A percentile compares a stretch with the other conserved stretches of the same genome.
Conservation (phyloP, 164 flowering plant genomes). For the Aristolochia californica region DNA sequence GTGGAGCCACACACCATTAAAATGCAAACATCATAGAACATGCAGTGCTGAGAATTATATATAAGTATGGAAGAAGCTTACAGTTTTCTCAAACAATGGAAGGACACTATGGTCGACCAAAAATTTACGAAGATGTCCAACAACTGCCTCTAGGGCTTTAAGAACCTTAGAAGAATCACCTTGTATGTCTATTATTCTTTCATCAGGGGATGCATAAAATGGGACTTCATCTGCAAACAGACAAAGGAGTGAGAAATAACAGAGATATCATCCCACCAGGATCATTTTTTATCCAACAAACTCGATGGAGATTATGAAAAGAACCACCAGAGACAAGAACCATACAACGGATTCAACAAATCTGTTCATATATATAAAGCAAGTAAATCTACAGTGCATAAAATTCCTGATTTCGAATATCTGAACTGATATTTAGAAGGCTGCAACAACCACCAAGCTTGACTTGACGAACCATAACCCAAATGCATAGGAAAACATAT, state of each 20-base stretch:
- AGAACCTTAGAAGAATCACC: constrained; percentile 74
- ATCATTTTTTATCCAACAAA: background rate
- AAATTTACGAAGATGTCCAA: constrained; percentile 84
- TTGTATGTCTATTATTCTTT: constrained; percentile 79
- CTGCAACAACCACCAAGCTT: too few relatives aligned
- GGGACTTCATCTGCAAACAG: constrained; percentile 58
- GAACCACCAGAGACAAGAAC: too few relatives aligned
- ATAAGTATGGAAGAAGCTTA: constrained; percentile 27
- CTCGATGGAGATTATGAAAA: too few relatives aligned
- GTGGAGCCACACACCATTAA: constrained; percentile 6
- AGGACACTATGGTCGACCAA: constrained; percentile 84
- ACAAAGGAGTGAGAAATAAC: constrained; percentile 6
- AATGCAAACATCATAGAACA: background rate
- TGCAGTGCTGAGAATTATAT: background rate
- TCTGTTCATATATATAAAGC: too few relatives aligned
- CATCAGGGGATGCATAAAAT: constrained; percentile 57
- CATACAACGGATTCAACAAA: too few relatives aligned
- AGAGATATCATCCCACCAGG: background rate
- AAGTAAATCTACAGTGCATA: too few relatives aligned
- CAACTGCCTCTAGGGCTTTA: constrained; percentile 70
- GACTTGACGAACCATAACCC: too few relatives aligned
- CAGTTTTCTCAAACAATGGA: constrained; percentile 79
- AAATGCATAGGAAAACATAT: too few relatives aligned
- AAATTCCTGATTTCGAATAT: too few relatives aligned
- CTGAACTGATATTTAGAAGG: too few relatives aligned